Percentiles rank a stretch among this genome's conserved stretches.
phyloP scores from a whole-genome alignment of 768 basidiomycete species.

The Lactarius hengduanensis region DNA sequence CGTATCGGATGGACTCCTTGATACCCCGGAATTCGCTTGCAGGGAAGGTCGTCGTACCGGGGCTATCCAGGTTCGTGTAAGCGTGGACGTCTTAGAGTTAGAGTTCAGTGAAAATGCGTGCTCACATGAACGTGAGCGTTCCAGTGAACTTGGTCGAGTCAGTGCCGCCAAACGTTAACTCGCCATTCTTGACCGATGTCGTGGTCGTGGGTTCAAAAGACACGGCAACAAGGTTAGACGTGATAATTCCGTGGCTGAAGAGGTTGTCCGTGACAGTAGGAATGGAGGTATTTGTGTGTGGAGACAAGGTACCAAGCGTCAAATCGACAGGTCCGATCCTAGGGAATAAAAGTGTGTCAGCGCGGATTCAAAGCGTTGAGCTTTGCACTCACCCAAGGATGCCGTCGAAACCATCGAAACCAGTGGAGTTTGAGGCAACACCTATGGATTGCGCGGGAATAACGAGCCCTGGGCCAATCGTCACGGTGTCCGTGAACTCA shows the following conservation, averaged over 20 bases:
- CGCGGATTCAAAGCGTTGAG: not conserved
- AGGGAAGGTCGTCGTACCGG: constrained; percentile 36
- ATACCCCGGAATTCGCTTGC: constrained; percentile 39
- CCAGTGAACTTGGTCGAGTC: constrained; percentile 38
- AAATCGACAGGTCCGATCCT: constrained; percentile 62
- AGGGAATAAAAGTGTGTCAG: constrained; percentile 1
- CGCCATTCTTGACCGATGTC: constrained; percentile 34
- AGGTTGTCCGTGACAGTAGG: constrained; percentile 54
- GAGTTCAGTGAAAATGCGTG: not conserved
- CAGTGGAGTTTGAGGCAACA: constrained; percentile 48
- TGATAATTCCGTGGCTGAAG: constrained; percentile 34
- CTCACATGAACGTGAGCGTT: constrained; percentile 34
- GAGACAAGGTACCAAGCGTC: constrained; percentile 43
- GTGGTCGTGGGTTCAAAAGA: constrained; percentile 37
- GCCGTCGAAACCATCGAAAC: constrained; percentile 52
- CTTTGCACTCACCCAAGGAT: constrained; percentile 53
- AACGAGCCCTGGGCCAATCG: constrained; percentile 48
- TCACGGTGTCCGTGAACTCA: constrained; percentile 50
- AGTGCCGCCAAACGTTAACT: constrained; percentile 40
- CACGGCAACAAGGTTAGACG: constrained; percentile 32
- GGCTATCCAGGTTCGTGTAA: constrained; percentile 24
- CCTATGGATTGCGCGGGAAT: constrained; percentile 63
- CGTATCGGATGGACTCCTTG: constrained; percentile 36
- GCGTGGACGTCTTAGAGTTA: not conserved
- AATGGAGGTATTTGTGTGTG: constrained; percentile 32